phyloP scores from a whole-genome alignment of 2,329 filamentous ascomycete genomes.

The Aspergillus pseudotamarii region DNA sequence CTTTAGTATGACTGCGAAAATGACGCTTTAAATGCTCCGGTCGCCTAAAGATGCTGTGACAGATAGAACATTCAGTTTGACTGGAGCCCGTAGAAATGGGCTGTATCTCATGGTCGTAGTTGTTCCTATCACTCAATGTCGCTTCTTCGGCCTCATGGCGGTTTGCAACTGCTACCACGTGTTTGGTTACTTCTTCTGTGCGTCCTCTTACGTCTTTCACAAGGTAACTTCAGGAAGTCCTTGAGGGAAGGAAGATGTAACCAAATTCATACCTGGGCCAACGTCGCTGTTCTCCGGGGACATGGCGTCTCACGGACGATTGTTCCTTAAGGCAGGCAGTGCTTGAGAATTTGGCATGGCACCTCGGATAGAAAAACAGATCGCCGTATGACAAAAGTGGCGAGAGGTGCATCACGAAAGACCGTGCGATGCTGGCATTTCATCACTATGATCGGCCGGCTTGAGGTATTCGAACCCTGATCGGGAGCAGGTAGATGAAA shows the following conservation, averaged over 20 bases:
- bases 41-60: constrained; percentile 41
- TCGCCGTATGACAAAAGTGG: neutral
- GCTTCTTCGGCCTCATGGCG: constrained; percentile 19
- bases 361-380: constrained; percentile 5
- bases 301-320: constrained; percentile 32
- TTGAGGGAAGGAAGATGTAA: neutral
- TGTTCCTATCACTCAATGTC: constrained; percentile 14
- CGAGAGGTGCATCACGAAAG: constrained; percentile 13
- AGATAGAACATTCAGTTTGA: constrained; percentile 37
- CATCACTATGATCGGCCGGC: neutral
- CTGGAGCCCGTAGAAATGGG: constrained; percentile 18
- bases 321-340: constrained; percentile 7
- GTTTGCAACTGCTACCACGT: constrained; percentile 18
- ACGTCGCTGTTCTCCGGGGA: constrained; percentile 30
- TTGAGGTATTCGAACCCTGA: neutral
- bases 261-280: constrained; percentile 23
- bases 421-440: neutral
- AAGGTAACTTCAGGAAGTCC: neutral
- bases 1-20: constrained; percentile 44
- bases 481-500: neutral
- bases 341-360: constrained; percentile 19
- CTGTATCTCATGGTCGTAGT: constrained; percentile 16
- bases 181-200: constrained; percentile 8
- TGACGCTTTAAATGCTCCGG: constrained; percentile 48
- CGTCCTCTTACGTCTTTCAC: neutral